A percentile compares a stretch with the other conserved stretches of the same genome.
Evolutionary conservation across 768 basidiomycete species (phyloP).

Genomic region (Candolleomyces aberdarensis): DNA sequence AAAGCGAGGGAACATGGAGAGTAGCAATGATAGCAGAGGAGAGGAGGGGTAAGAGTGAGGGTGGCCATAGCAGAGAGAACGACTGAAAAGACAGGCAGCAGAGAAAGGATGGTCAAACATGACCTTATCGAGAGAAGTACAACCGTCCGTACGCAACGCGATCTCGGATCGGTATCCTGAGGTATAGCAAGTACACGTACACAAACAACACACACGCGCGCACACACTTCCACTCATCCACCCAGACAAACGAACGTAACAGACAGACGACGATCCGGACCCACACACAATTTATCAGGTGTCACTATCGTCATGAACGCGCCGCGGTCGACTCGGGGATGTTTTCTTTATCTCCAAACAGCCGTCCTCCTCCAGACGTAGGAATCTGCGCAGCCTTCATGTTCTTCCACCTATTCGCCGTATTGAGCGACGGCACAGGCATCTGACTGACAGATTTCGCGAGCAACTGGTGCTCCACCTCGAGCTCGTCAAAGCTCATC

Average conservation of each 20-base stretch:
- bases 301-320: conserved; percentile 2
- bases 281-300: conserved; percentile 1
- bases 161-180: too few species aligned
- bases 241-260: background rate
- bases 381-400: conserved; percentile 12
- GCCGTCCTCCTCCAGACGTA: conserved; percentile 27
- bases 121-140: background rate
- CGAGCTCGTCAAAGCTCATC: conserved; percentile 52
- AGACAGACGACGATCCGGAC: background rate
- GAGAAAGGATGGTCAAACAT: background rate
- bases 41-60: too few species aligned
- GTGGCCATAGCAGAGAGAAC: background rate
- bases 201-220: background rate
- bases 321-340: conserved; percentile 20
- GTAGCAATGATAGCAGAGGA: too few species aligned
- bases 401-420: conserved; percentile 12
- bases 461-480: conserved; percentile 21
- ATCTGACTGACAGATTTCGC: conserved; percentile 22
- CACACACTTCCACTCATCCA: background rate
- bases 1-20: too few species aligned
- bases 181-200: background rate
- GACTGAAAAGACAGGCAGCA: background rate
- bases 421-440: conserved; percentile 11
- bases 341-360: conserved; percentile 54
- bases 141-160: too few species aligned